A percentile compares a stretch with the other conserved stretches of the same genome.
Conservation (phyloP, 768 basidiomycete species). For the Clitopilus hobsonii region DNA sequence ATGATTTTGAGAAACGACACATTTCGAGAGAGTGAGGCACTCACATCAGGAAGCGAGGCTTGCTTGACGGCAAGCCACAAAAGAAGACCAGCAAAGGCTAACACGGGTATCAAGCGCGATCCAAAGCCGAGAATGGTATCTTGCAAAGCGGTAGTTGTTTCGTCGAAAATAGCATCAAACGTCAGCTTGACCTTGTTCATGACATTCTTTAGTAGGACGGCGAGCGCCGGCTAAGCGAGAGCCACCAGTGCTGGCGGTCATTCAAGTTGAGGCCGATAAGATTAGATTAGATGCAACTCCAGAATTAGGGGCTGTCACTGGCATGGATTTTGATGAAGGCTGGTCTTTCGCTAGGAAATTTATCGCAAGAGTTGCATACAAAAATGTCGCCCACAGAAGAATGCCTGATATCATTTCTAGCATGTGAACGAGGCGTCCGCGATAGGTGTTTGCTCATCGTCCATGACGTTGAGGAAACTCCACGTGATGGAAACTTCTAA, state of each 20-base stretch:
- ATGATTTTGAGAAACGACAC: background rate
- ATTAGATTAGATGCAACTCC: background rate
- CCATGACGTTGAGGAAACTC: background rate
- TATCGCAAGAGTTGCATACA: background rate
- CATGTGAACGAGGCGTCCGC: no score
- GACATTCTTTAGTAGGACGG: background rate
- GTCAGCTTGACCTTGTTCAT: background rate
- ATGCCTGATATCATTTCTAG: background rate
- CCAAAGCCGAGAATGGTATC: background rate
- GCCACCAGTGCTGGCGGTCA: no score
- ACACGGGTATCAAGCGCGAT: background rate
- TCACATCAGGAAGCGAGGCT: background rate
- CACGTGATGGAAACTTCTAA: background rate
- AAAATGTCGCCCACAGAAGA: background rate
- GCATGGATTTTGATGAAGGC: no score
- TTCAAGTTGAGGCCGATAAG: background rate
- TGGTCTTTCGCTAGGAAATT: no score
- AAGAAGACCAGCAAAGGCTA: background rate
- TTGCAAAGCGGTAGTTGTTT: background rate
- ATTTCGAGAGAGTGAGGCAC: background rate
- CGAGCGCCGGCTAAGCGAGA: no score
- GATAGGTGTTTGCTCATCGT: background rate
- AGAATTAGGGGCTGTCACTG: background rate
- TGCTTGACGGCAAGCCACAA: background rate
- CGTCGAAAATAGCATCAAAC: background rate